Base-by-base conservation (phyloP, 352 stramenopile genomes). In the Pythium coloratum region DNA sequence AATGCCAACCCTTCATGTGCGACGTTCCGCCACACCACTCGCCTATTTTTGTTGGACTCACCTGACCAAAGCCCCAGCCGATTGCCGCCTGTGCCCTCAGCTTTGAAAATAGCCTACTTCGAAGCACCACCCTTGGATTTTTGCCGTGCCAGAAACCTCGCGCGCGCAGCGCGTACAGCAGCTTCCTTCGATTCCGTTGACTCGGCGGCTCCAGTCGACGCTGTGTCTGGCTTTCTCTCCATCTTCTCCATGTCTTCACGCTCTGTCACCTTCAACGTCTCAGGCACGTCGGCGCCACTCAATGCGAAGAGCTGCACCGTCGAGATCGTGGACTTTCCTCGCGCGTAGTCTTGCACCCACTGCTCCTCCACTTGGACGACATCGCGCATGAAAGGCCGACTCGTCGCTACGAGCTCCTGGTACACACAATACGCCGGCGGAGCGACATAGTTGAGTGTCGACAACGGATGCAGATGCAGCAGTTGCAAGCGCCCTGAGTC, bases 401-500 rank as follows among this genome's bases (percentile, higher is more conserved):
- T 91, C 18, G 84, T 92, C 46, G 79, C 71, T 30, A 92, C 83
- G 40, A 94, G 78, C 59, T 94, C 82, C 2, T 91, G 82, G 58
- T 86, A 92, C 2, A 94, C 60, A 53, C 84, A 92, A 51, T 65
- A 81, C 55, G 78, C 66, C 5, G 86, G 86, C 24, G 80, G 72
- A 4, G 75, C 53, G 13, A 77, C 66, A 60, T 79, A 80, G 26
- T 75, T 67, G 51, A 92, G 75, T 32, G 68, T 70, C 28, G 82
- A 92, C 32, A 86, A 72, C 30, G 86, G 86, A 51, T 94, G 86
- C 8, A 91, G 71, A 60, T 92, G 82, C 34, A 90, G 73, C 16
- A 94, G 69, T 34, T 85, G 79, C 6, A 74, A 72, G 6, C 72
- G n/a, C 16, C 26, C 49, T 1, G 6, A 34, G 8, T 59, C 51